Conservation (phyloP, 2,329 filamentous ascomycete species). For the Pestalotiopsis fici region DNA sequence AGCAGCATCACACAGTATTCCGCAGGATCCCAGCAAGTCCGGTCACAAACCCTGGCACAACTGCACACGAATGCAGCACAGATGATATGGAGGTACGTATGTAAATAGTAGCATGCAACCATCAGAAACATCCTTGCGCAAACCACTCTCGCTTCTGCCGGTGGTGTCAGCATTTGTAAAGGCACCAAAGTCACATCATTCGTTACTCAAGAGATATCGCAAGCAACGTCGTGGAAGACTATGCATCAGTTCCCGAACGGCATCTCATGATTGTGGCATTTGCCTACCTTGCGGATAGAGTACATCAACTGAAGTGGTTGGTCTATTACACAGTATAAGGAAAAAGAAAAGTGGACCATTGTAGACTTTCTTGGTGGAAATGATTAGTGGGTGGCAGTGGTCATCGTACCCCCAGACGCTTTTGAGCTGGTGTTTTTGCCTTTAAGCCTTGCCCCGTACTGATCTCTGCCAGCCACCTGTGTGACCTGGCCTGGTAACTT, state of each 20-base stretch:
- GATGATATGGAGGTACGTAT: neutral
- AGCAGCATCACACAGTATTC: neutral
- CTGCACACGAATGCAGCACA: neutral
- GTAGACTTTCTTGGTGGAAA: neutral
- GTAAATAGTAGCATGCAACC: neutral
- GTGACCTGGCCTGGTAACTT: neutral
- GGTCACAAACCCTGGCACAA: neutral
- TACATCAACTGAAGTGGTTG: neutral
- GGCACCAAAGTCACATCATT: slow-evolving; percentile 7
- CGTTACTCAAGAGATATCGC: neutral
- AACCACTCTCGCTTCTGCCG: slow-evolving; percentile 1
- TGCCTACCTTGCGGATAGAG: too few species aligned
- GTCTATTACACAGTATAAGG: neutral
- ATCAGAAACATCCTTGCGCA: neutral
- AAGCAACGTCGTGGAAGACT: neutral
- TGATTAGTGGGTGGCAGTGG: neutral
- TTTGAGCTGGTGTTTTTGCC: neutral
- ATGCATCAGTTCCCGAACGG: neutral
- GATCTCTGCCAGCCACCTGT: neutral
- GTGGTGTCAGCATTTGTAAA: neutral
- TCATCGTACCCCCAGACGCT: neutral
- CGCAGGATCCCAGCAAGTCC: neutral
- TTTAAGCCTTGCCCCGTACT: neutral
- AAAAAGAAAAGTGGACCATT: neutral
- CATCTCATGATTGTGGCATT: neutral